These are phyloP conservation scores for Syzygium aromaticum DNA, from an alignment of 345 rosid genomes.

Conservation along the genomic window DNA sequence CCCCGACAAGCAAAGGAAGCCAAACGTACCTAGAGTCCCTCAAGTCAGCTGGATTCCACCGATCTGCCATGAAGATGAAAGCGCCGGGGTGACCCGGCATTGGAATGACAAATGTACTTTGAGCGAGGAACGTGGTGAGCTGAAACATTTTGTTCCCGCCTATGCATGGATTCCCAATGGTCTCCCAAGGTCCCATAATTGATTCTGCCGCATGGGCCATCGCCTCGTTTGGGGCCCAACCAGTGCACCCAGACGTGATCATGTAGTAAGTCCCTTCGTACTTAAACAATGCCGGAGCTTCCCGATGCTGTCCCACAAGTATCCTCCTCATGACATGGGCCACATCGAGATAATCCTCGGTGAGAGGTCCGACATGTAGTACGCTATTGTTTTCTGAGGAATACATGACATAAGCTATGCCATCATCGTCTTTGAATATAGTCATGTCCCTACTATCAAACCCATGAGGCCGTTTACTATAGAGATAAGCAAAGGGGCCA, in stretches of 20 bases:
- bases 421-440: constrained; percentile 78
- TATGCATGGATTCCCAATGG: constrained; percentile 74
- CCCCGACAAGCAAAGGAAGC: constrained; percentile 71
- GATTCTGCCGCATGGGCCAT: constrained; percentile 71
- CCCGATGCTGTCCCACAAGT: constrained; percentile 62
- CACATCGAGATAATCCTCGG: constrained; percentile 61
- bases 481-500: constrained; percentile 70
- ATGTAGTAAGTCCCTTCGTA: constrained; percentile 69
- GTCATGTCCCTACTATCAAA: constrained; percentile 93
- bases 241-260: constrained; percentile 87
- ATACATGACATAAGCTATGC: constrained; percentile 69
- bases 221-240: constrained; percentile 99
- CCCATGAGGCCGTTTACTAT: constrained; percentile 76
- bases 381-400: constrained; percentile 81
- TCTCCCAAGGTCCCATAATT: constrained; percentile 96
- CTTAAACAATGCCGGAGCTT: constrained; percentile 91
- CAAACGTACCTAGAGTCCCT: constrained; percentile 86
- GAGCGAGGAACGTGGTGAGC: constrained; percentile 72
- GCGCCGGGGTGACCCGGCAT: constrained; percentile 50
- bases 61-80: constrained; percentile 83
- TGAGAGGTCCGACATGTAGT: constrained; percentile 77
- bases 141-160: constrained; percentile 72
- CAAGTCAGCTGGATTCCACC: constrained; percentile 89
- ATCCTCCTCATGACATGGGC: constrained; percentile 37
- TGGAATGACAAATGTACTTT: constrained; percentile 80